Percentiles rank a stretch among this genome's conserved stretches.
phyloP scores from a whole-genome alignment of 1,284 basidiomycete genomes.

The Marasmius tenuissimus region DNA sequence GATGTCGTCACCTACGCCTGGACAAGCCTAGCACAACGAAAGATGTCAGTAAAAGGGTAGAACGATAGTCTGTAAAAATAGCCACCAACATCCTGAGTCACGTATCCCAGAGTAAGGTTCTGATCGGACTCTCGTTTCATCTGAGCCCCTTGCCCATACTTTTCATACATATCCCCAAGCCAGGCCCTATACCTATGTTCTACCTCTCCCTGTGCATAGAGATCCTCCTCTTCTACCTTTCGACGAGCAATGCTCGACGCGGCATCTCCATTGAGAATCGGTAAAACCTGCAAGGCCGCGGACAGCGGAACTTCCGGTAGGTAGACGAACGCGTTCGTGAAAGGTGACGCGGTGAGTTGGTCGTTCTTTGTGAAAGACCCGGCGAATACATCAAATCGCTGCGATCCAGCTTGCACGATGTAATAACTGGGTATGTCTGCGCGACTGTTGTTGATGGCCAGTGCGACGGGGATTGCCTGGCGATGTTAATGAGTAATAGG shows the following conservation, averaged over 20 bases:
- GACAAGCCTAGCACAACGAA: slow-evolving; percentile 48
- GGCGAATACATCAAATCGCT: slow-evolving; percentile 70
- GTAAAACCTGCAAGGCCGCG: slow-evolving; percentile 53
- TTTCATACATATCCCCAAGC: slow-evolving; percentile 54
- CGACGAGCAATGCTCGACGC: slow-evolving; percentile 36
- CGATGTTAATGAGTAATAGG: not conserved
- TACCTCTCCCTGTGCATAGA: slow-evolving; percentile 53
- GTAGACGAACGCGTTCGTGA: slow-evolving; percentile 58
- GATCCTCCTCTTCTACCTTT: slow-evolving; percentile 33
- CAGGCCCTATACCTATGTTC: slow-evolving; percentile 51
- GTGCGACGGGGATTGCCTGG: slow-evolving; percentile 54
- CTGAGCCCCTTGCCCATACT: slow-evolving; percentile 29
- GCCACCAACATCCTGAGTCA: slow-evolving; percentile 64
- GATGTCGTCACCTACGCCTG: slow-evolving; percentile 71
- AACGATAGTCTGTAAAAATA: not conserved
- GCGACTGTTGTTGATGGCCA: slow-evolving; percentile 62
- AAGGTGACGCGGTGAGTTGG: slow-evolving; percentile 72
- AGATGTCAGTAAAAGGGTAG: not conserved
- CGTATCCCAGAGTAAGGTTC: slow-evolving; percentile 68
- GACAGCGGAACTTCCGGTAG: slow-evolving; percentile 50
- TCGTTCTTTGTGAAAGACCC: slow-evolving; percentile 81
- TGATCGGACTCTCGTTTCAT: slow-evolving; percentile 15
- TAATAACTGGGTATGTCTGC: slow-evolving; percentile 63
- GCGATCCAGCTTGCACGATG: slow-evolving; percentile 72
- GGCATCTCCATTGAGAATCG: slow-evolving; percentile 46